Conservation (phyloP, 2,329 filamentous ascomycete genomes). For the Corinectria fuckeliana region DNA sequence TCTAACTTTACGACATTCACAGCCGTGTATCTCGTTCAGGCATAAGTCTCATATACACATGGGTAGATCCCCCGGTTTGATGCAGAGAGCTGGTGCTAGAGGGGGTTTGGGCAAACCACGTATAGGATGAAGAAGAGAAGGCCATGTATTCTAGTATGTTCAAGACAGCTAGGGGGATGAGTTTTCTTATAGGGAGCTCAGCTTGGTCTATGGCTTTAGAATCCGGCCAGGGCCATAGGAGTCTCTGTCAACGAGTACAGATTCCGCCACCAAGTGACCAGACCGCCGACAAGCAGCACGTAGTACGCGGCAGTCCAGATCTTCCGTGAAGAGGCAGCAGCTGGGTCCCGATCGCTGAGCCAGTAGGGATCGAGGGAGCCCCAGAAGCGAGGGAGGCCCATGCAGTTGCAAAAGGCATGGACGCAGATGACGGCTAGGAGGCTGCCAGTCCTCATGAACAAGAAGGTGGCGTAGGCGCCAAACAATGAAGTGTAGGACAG, state of each 20-base stretch:
- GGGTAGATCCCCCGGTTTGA: too few relatives aligned
- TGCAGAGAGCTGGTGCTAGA: not conserved
- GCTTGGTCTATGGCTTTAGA: slow-evolving; percentile 30
- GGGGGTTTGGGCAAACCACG: not conserved
- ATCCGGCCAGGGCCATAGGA: slow-evolving; percentile 38
- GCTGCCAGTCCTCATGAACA: slow-evolving; percentile 86
- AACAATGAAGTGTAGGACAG: slow-evolving; percentile 92
- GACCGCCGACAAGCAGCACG: slow-evolving; percentile 73
- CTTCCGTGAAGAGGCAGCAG: slow-evolving; percentile 31
- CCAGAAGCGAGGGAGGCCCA: slow-evolving; percentile 87
- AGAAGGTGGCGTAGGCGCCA: slow-evolving; percentile 89
- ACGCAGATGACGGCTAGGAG: slow-evolving; percentile 76
- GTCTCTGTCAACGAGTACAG: slow-evolving; percentile 75
- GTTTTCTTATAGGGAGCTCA: not conserved
- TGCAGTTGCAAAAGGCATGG: slow-evolving; percentile 91
- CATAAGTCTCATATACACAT: not conserved
- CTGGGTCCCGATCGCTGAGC: slow-evolving; percentile 37
- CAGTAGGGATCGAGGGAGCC: slow-evolving; percentile 70
- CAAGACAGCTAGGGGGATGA: not conserved
- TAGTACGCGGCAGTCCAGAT: slow-evolving; percentile 84
- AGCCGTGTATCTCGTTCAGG: too few relatives aligned
- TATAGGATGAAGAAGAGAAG: not conserved
- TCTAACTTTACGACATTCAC: not conserved
- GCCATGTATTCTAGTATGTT: not conserved
- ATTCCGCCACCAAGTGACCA: slow-evolving; percentile 71